These are phyloP conservation scores for Penicillium crustosum DNA, from an alignment of 2,329 filamentous ascomycete species.

Conservation along the genomic window DNA sequence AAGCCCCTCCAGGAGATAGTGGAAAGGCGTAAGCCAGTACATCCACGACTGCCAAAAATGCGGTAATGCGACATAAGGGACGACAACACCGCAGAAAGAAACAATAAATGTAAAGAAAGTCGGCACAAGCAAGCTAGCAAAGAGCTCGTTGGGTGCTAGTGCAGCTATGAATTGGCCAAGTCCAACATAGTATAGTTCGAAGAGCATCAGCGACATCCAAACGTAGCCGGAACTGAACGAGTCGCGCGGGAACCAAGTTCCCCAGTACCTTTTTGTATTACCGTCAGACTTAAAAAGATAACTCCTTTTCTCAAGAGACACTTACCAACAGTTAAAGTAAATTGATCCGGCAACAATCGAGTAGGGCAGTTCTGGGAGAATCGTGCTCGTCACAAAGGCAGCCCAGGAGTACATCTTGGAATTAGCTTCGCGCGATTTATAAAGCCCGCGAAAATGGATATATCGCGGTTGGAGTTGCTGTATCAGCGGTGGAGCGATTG, in stretches of 20 bases:
- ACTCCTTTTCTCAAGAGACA: not conserved
- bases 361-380: conserved; percentile 71
- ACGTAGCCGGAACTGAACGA: conserved; percentile 61
- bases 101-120: conserved; percentile 69
- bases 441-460: conserved; percentile 64
- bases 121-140: conserved; percentile 66
- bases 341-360: conserved; percentile 63
- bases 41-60: conserved; percentile 66
- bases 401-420: conserved; percentile 78
- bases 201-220: conserved; percentile 65
- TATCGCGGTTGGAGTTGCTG: conserved; percentile 76
- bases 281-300: not conserved
- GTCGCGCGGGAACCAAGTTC: conserved; percentile 53
- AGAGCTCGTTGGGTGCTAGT: conserved; percentile 64
- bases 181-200: conserved; percentile 65
- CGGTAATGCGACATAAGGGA: conserved; percentile 63
- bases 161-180: conserved; percentile 69
- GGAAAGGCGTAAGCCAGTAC: conserved; percentile 68
- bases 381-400: conserved; percentile 65
- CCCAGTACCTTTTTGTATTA: conserved; percentile 49
- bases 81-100: conserved; percentile 72
- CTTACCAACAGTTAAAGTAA: conserved; percentile 65
- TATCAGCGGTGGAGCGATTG: conserved; percentile 71
- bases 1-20: conserved; percentile 64
- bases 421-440: conserved; percentile 70